phyloP scores from a whole-genome alignment of 352 stramenopile species.

The Globisporangium uncinulatum region DNA sequence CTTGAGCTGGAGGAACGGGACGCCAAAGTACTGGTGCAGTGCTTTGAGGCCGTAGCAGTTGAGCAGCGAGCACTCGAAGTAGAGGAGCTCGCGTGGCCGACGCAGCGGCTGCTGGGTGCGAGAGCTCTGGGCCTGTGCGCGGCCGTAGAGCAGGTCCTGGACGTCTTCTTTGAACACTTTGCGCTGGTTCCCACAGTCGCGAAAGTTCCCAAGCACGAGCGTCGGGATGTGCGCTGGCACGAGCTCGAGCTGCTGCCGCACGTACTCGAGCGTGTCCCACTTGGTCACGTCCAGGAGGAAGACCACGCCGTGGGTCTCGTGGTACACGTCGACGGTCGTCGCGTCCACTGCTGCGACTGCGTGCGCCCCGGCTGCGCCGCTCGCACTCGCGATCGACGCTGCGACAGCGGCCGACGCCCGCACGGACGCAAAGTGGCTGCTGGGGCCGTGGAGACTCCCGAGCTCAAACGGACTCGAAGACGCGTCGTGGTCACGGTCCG shows the following conservation, averaged over 20 bases:
- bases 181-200: conserved; percentile 54
- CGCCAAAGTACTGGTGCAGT: conserved; percentile 81
- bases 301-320: conserved; percentile 83
- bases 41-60: conserved; percentile 84
- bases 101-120: conserved; percentile 25
- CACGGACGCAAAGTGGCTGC: conserved; percentile 13
- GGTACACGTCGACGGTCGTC: conserved; percentile 85
- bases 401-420: conserved; percentile 20
- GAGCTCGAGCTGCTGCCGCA: conserved; percentile 55
- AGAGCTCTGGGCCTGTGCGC: conserved; percentile 11
- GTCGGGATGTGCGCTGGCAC: conserved; percentile 77
- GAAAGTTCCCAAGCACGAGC: conserved; percentile 79
- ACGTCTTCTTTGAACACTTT: conserved; percentile 88
- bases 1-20: conserved; percentile 83
- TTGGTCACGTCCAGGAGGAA: conserved; percentile 87
- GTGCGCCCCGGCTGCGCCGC: conserved; percentile 37
- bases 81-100: conserved; percentile 57
- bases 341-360: conserved; percentile 74
- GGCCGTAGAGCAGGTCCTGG: conserved; percentile 60
- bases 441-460: conserved; percentile 6
- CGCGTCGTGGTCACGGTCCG: background rate
- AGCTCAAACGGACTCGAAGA: conserved; percentile 20
- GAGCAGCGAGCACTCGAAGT: conserved; percentile 79
- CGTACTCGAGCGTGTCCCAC: conserved; percentile 79
- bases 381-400: conserved; percentile 9